Base-by-base conservation (phyloP, 1,284 basidiomycete genomes). In the Melampsora americana region DNA sequence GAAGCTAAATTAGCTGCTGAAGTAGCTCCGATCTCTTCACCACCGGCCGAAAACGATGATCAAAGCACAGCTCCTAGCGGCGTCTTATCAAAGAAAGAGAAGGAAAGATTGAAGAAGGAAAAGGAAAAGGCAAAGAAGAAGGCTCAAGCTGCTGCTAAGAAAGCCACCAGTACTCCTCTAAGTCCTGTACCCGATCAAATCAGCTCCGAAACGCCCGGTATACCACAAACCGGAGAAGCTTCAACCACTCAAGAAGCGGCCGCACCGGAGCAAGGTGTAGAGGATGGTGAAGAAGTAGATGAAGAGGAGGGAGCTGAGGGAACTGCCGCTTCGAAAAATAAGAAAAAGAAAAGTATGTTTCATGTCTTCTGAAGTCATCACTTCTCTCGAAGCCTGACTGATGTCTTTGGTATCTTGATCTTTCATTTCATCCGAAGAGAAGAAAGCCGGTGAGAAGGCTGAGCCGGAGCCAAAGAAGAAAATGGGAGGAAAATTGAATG, bases 61-160 rank as follows among this genome's bases (percentile, higher is more conserved):
- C 82, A 82, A 69, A 86, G 84, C 12, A 80, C 50, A 20, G 53
- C 6, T 42, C 44, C 65, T 20, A 74, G 85, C 16, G 89, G 89
- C 83, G 81, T 95, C 50, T 84, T 94, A 32, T 89, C 89, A 16
- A 95, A 95, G 85, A 93, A 94, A 83, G 92, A 94, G 85, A 95
- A 95, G 85, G 92, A 95, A 83, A 90, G 89, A 81, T 85, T 94
- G 77, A 95, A 95, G 88, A 95, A 95, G 84, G 93, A 95, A 84
- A 88, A 88, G 77, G 93, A 95, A 85, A 95, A 95, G 89, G 93
- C 92, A 0, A 95, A 94, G 87, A 97, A 95, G 86, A 95, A 95
- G 83, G 92, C 91, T 12, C 92, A 94, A 83, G 90, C 90, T 20
- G 92, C 90, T 48, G 90, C 90, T 11, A 95, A 94, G 84, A 94